Evolutionary conservation across 202 grass and related monocot species (phyloP).

Genomic region (Setaria viridis): DNA sequence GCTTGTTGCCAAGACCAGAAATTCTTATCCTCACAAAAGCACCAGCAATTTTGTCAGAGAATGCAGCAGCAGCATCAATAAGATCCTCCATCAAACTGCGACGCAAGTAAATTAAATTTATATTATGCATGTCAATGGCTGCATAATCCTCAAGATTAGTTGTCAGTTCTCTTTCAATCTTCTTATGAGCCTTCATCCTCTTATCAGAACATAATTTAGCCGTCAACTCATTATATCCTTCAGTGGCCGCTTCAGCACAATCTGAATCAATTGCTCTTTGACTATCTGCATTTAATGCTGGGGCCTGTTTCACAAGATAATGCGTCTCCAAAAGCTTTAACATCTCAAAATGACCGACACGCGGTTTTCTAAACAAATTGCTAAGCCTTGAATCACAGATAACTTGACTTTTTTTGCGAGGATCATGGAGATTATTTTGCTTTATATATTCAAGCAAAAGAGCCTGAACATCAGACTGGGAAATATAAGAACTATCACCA

Average conservation of each 20-base stretch:
- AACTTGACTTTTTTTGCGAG: conserved; percentile 87
- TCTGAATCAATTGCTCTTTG: conserved; percentile 61
- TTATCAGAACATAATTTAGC: conserved; percentile 56
- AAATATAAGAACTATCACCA: conserved; percentile 74
- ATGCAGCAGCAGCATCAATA: conserved; percentile 73
- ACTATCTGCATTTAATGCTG: conserved; percentile 50
- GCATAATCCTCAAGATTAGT: conserved; percentile 85
- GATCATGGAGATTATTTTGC: conserved; percentile 84
- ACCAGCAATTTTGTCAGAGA: conserved; percentile 82
- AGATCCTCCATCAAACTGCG: conserved; percentile 86
- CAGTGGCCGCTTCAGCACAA: conserved; percentile 62
- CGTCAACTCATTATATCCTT: conserved; percentile 55
- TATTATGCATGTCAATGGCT: conserved; percentile 93
- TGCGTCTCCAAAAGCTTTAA: conserved; percentile 89
- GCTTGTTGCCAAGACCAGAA: conserved; percentile 74
- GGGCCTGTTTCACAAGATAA: conserved; percentile 76
- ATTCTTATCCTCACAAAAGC: conserved; percentile 96
- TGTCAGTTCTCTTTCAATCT: conserved; percentile 59
- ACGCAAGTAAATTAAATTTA: conserved; percentile 91
- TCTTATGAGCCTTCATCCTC: conserved; percentile 72
- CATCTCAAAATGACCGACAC: conserved; percentile 87
- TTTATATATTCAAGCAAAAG: conserved; percentile 98
- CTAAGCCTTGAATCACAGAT: conserved; percentile 83
- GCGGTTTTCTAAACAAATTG: conserved; percentile 74
- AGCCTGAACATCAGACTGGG: conserved; percentile 80